Evolutionary conservation across 1,284 basidiomycete genomes (phyloP).

Genomic region (Sphaerobolus stellatus): DNA sequence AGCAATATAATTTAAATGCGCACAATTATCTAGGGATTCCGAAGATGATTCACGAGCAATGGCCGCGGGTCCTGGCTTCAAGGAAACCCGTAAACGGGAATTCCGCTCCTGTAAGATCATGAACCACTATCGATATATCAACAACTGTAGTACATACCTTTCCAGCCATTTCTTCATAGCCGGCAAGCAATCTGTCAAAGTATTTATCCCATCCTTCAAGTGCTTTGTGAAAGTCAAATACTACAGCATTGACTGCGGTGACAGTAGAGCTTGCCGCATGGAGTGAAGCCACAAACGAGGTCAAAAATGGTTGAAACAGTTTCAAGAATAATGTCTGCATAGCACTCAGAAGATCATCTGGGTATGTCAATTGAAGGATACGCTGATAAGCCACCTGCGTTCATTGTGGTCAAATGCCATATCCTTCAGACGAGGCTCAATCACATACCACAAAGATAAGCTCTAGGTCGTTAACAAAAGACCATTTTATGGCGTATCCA

Average conservation of each 20-base stretch:
- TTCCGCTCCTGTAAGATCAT: conserved; percentile 57
- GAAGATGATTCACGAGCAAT: conserved; percentile 44
- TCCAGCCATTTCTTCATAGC: conserved; percentile 73
- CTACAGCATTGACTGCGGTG: conserved; percentile 34
- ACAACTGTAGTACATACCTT: conserved; percentile 43
- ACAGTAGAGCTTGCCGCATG: conserved; percentile 44
- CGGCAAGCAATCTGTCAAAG: conserved; percentile 76
- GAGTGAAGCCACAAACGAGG: conserved; percentile 78
- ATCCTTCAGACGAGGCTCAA: conserved; percentile 7
- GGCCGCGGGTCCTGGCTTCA: conserved; percentile 40
- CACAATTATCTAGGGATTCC: conserved; percentile 57
- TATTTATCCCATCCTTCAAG: conserved; percentile 82
- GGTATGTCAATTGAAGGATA: conserved; percentile 92
- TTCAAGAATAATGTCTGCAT: conserved; percentile 85
- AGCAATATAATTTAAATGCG: conserved; percentile 27
- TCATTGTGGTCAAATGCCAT: conserved; percentile 1
- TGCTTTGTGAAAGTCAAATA: conserved; percentile 68
- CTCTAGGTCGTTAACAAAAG: conserved; percentile 88
- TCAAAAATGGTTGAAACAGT: conserved; percentile 79
- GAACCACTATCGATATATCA: not conserved
- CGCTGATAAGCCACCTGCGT: conserved; percentile 92
- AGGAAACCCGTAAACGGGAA: conserved; percentile 45
- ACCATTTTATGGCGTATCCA: conserved; percentile 90
- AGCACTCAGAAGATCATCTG: conserved; percentile 81
- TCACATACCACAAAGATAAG: conserved; percentile 87